Percentiles rank a stretch among this genome's conserved stretches.
Conservation (phyloP, 306 rosid species). For the Lathyrus sativus region DNA sequence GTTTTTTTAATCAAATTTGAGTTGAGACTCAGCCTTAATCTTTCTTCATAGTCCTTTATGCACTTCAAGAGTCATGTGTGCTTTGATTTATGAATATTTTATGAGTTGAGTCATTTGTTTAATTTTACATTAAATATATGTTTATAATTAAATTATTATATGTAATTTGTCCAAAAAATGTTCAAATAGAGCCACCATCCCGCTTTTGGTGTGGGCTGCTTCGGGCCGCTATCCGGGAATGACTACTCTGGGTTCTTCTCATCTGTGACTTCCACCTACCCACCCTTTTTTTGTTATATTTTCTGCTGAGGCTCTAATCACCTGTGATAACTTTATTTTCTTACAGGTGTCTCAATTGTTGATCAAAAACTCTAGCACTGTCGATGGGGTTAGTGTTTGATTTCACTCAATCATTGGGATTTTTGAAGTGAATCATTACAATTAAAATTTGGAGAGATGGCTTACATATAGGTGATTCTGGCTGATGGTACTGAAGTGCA, state of each 20-base stretch:
- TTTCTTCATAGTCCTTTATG: too few relatives aligned
- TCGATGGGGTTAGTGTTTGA: conserved; percentile 76
- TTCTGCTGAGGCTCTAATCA: conserved; percentile 21
- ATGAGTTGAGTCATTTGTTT: too few relatives aligned
- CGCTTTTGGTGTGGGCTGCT: too few relatives aligned
- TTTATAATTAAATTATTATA: too few relatives aligned
- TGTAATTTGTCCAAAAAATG: too few relatives aligned
- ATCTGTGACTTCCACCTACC: conserved; percentile 3
- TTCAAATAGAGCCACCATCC: too few relatives aligned
- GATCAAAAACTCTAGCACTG: conserved; percentile 66
- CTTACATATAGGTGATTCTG: conserved; percentile 62
- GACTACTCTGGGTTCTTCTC: conserved; percentile 2
- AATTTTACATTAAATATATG: too few relatives aligned
- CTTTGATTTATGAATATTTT: too few relatives aligned
- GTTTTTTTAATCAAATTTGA: too few relatives aligned
- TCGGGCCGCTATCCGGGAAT: too few relatives aligned
- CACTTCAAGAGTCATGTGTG: too few relatives aligned
- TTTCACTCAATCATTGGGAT: conserved; percentile 45
- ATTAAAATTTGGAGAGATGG: conserved; percentile 36
- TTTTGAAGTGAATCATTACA: conserved; percentile 33
- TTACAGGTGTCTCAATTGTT: conserved; percentile 73
- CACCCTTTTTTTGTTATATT: not conserved
- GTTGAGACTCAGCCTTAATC: too few relatives aligned
- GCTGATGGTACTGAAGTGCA: conserved; percentile 79
- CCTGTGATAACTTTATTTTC: conserved; percentile 5